Evolutionary conservation across 495 filamentous ascomycete genomes (phyloP).

Genomic region (Gamarada debralockiae): DNA sequence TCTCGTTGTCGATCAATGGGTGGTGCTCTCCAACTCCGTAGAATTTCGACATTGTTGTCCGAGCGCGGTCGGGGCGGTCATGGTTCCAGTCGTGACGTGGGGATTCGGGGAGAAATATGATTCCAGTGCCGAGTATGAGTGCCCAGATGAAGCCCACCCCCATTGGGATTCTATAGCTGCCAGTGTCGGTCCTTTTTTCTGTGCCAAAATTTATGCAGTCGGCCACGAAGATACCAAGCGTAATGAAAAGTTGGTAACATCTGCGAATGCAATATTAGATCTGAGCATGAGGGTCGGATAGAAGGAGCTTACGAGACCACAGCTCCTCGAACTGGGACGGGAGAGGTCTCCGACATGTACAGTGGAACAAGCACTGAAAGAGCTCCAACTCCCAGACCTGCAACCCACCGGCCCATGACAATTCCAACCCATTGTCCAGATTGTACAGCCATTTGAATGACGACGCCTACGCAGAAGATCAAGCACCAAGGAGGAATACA

Average conservation of each 20-base stretch:
- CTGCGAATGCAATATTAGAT: slow-evolving; percentile 27
- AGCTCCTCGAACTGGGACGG: slow-evolving; percentile 61
- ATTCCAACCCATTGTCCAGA: slow-evolving; percentile 60
- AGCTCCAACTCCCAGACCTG: slow-evolving; percentile 66
- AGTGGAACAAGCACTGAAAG: slow-evolving; percentile 69
- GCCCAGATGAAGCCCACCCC: slow-evolving; percentile 77
- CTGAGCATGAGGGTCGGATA: slow-evolving; percentile 2
- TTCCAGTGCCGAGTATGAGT: slow-evolving; percentile 65
- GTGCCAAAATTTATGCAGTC: slow-evolving; percentile 83
- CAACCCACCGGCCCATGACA: slow-evolving; percentile 53
- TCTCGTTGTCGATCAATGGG: slow-evolving; percentile 63
- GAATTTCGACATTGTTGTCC: slow-evolving; percentile 64
- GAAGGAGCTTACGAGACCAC: slow-evolving; percentile 44
- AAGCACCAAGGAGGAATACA: slow-evolving; percentile 61
- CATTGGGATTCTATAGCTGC: slow-evolving; percentile 77
- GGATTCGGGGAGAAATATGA: slow-evolving; percentile 69
- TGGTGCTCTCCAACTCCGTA: slow-evolving; percentile 67
- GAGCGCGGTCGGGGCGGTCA: slow-evolving; percentile 59
- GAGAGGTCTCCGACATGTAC: slow-evolving; percentile 69
- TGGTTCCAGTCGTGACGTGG: slow-evolving; percentile 65
- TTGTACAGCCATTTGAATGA: slow-evolving; percentile 61
- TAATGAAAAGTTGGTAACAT: slow-evolving; percentile 84
- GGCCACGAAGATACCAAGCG: slow-evolving; percentile 78
- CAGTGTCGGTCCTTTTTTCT: slow-evolving; percentile 41
- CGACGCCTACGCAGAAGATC: slow-evolving; percentile 75